Percentiles rank a stretch among this genome's conserved stretches.
phyloP scores from a whole-genome alignment of 2,329 filamentous ascomycete species.

The Diaporthe humulicola region DNA sequence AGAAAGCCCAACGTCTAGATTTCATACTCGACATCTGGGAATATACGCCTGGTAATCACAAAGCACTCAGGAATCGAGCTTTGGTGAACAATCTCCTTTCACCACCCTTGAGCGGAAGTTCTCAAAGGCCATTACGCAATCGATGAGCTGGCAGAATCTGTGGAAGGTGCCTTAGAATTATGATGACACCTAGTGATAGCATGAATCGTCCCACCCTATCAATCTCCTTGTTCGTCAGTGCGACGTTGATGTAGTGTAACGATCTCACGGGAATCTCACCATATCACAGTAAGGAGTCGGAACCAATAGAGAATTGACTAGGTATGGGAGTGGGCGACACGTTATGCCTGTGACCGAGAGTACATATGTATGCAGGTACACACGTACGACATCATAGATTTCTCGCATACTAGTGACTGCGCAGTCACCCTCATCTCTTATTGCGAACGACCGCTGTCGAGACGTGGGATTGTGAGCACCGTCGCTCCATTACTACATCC shows the following conservation, averaged over 20 bases:
- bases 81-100: too few relatives aligned
- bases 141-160: not conserved
- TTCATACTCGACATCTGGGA: not conserved
- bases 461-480: not conserved
- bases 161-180: not conserved
- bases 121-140: not conserved
- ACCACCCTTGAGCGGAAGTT: not conserved
- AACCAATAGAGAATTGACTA: not conserved
- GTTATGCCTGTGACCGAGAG: not conserved
- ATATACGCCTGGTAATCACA: too few relatives aligned
- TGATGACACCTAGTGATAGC: not conserved
- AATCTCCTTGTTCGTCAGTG: too few relatives aligned
- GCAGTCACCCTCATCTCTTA: not conserved
- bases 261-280: too few relatives aligned
- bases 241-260: too few relatives aligned
- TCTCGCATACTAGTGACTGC: not conserved
- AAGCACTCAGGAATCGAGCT: not conserved
- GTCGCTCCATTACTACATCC: not conserved
- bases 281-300: not conserved
- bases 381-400: not conserved
- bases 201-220: not conserved
- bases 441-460: not conserved
- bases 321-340: not conserved
- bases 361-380: not conserved
- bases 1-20: not conserved